Conservation (phyloP, 805 yeast genomes). For the Suhomyces prunicola region DNA sequence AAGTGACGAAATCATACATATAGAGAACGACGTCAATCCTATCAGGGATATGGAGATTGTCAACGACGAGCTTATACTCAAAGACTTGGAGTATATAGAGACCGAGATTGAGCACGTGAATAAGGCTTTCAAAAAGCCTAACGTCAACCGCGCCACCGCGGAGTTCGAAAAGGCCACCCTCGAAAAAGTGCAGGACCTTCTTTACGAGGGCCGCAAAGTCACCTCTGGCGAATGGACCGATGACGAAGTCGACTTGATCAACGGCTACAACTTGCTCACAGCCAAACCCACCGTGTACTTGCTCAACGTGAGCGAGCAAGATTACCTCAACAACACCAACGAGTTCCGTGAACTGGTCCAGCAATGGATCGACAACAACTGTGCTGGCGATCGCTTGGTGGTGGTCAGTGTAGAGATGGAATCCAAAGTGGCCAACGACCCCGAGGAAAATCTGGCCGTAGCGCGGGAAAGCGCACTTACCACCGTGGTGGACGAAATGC, state of each 20-base stretch:
- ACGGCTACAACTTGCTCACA: conserved; percentile 70
- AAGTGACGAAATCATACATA: conserved; percentile 64
- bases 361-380: conserved; percentile 64
- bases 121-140: conserved; percentile 29
- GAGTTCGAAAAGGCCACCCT: conserved; percentile 28
- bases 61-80: conserved; percentile 58
- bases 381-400: conserved; percentile 52
- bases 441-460: conserved; percentile 8
- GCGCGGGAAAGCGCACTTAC: conserved; percentile 53
- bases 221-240: conserved; percentile 60
- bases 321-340: conserved; percentile 53
- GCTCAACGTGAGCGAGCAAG: conserved; percentile 69
- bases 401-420: conserved; percentile 50
- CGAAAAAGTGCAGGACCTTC: conserved; percentile 28
- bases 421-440: conserved; percentile 27
- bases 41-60: conserved; percentile 61
- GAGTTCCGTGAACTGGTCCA: conserved; percentile 49
- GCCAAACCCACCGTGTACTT: conserved; percentile 86
- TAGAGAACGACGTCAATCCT: conserved; percentile 58
- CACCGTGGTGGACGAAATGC: conserved; percentile 61
- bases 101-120: conserved; percentile 33
- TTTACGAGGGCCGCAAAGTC: conserved; percentile 55
- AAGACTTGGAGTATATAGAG: conserved; percentile 62
- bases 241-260: conserved; percentile 61
- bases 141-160: conserved; percentile 20